phyloP scores from a whole-genome alignment of 106 monocot species.

The Dactylorhiza incarnata region DNA sequence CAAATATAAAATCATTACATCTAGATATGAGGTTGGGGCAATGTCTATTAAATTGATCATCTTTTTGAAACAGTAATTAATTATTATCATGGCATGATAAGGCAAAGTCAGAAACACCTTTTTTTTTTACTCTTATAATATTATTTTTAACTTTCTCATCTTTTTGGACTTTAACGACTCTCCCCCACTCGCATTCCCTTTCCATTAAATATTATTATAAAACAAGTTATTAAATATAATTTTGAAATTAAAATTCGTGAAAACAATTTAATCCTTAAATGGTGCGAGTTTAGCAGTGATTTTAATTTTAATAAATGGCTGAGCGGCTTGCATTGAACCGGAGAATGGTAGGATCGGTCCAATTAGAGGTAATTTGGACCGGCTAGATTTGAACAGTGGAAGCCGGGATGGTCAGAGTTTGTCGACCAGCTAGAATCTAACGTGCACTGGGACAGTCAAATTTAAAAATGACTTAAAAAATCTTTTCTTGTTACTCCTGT shows the following conservation, averaged over 20 bases:
- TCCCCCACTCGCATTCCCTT: not conserved
- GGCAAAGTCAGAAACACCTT: not conserved
- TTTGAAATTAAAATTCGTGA: not conserved
- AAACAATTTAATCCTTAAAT: not conserved
- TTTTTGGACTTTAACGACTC: not conserved
- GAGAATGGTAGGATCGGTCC: too few relatives aligned
- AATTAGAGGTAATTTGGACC: too few relatives aligned
- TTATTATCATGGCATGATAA: not conserved
- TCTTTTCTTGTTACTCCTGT: too few relatives aligned
- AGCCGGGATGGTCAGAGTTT: too few relatives aligned
- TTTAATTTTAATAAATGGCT: too few relatives aligned
- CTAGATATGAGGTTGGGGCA: not conserved
- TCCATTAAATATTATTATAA: not conserved
- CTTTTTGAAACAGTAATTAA: not conserved
- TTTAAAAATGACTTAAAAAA: too few relatives aligned
- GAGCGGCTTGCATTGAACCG: too few relatives aligned
- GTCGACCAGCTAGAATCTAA: too few relatives aligned
- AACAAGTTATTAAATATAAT: not conserved
- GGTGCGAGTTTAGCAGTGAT: not conserved
- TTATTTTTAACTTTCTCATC: not conserved
- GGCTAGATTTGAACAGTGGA: too few relatives aligned
- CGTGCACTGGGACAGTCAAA: too few relatives aligned
- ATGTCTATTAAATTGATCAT: not conserved
- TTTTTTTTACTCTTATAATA: not conserved
- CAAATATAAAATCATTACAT: not conserved